Conservation (phyloP, 805 yeast species). For the Lipomyces yamanashiensis region DNA sequence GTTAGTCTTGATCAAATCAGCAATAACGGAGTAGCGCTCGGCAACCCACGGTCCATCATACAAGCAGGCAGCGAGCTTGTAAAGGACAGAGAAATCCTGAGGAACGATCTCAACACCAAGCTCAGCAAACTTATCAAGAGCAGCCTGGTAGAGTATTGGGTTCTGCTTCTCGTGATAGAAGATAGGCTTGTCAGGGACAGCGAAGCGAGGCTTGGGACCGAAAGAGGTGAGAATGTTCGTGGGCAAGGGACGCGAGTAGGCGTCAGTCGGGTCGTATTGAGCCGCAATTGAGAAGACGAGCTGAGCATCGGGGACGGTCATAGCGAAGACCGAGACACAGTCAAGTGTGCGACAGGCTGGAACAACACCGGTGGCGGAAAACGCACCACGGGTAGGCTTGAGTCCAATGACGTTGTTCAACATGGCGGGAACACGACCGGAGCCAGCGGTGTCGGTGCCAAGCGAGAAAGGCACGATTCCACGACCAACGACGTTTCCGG, state of each 20-base stretch:
- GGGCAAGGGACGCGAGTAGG: slow-evolving; percentile 80
- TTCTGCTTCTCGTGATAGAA: slow-evolving; percentile 87
- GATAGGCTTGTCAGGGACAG: slow-evolving; percentile 70
- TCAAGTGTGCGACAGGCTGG: slow-evolving; percentile 97
- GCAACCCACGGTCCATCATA: slow-evolving; percentile 99
- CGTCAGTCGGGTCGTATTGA: slow-evolving; percentile 72
- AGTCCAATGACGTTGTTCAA: slow-evolving; percentile 89
- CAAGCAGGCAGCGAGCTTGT: slow-evolving; percentile 81
- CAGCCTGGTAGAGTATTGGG: slow-evolving; percentile 65
- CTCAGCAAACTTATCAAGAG: slow-evolving; percentile 59
- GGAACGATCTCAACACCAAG: slow-evolving; percentile 65
- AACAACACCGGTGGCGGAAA: slow-evolving; percentile 89
- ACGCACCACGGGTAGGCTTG: slow-evolving; percentile 88
- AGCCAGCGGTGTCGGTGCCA: slow-evolving; percentile 98
- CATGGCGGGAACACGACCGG: slow-evolving; percentile 97
- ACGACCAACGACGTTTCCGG: slow-evolving; percentile 87
- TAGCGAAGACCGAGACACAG: slow-evolving; percentile 84
- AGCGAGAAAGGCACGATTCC: slow-evolving; percentile 87
- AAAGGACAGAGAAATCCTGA: slow-evolving; percentile 73
- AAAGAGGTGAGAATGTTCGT: slow-evolving; percentile 64
- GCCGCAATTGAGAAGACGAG: slow-evolving; percentile 71
- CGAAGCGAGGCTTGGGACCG: slow-evolving; percentile 65
- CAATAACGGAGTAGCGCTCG: slow-evolving; percentile 85
- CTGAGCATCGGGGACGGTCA: slow-evolving; percentile 84
- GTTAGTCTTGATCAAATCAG: slow-evolving; percentile 70